Percentiles rank a stretch among this genome's conserved stretches.
These are phyloP conservation scores for Elasticomyces elasticus DNA, from an alignment of 495 filamentous ascomycete genomes.

Conservation along the genomic window DNA sequence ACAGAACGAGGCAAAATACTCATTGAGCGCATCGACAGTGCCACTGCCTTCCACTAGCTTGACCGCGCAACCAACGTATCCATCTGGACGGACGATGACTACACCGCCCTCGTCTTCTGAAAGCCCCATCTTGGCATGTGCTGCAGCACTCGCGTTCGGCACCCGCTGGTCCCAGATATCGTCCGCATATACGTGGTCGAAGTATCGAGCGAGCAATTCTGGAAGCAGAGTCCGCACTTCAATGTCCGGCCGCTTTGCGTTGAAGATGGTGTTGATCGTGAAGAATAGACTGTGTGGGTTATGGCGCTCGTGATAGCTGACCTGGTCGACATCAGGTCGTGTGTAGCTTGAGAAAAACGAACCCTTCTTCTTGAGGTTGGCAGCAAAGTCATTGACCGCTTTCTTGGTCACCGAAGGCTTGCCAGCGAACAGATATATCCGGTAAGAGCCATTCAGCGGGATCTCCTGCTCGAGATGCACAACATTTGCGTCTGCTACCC, in stretches of 20 bases:
- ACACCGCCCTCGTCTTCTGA: conserved; percentile 63
- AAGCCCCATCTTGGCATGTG: conserved; percentile 80
- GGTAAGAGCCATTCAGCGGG: conserved; percentile 77
- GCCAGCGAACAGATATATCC: conserved; percentile 75
- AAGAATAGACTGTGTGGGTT: conserved; percentile 76
- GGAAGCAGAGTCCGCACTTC: conserved; percentile 59
- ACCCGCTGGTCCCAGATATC: conserved; percentile 66
- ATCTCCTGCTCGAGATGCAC: conserved; percentile 83
- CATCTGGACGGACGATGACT: conserved; percentile 75
- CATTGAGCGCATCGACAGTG: conserved; percentile 72
- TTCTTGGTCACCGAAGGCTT: conserved; percentile 46
- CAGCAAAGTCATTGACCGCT: conserved; percentile 59
- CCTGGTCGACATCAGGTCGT: conserved; percentile 48
- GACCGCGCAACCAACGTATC: conserved; percentile 70
- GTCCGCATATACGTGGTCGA: conserved; percentile 77
- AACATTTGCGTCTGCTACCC: conserved; percentile 74
- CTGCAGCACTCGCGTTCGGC: conserved; percentile 56
- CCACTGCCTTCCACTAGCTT: conserved; percentile 59
- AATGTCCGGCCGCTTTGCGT: conserved; percentile 49
- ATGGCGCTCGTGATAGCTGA: conserved; percentile 69
- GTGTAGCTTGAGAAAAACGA: conserved; percentile 62
- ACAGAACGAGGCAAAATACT: conserved; percentile 64
- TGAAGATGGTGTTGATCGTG: conserved; percentile 65
- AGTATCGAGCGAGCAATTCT: conserved; percentile 57
- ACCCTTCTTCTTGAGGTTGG: conserved; percentile 49